Percentiles rank a stretch among this genome's conserved stretches.
Conservation (phyloP, 371 early-diverging fungal species). For the Sporodiniella umbellata region DNA sequence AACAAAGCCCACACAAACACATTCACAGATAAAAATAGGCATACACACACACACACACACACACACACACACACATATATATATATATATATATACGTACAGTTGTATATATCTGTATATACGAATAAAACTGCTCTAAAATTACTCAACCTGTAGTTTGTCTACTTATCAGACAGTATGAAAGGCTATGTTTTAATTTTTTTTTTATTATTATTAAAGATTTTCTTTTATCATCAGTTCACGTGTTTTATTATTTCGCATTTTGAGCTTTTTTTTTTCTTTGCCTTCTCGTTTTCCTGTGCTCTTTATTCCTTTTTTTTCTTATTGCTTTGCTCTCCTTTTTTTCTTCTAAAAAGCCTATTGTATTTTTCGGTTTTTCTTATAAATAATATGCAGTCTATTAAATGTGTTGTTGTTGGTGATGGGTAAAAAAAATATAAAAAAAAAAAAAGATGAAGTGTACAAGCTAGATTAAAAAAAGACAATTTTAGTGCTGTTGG, state of each 20-base stretch:
- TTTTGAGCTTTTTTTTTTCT: not conserved
- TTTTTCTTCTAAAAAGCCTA: not conserved
- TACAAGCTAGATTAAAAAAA: too few relatives aligned
- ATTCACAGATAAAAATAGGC: too few relatives aligned
- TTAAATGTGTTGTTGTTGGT: slow-evolving; percentile 98
- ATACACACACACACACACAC: too few relatives aligned
- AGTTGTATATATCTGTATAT: too few relatives aligned
- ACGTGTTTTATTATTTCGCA: not conserved
- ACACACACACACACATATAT: too few relatives aligned
- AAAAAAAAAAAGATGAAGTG: not conserved
- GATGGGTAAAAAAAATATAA: slow-evolving; percentile 78
- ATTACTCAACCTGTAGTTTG: too few relatives aligned
- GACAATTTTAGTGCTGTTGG: slow-evolving; percentile 74
- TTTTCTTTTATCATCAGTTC: not conserved
- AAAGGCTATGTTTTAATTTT: too few relatives aligned
- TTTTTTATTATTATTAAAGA: too few relatives aligned
- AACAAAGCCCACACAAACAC: too few relatives aligned
- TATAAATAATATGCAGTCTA: slow-evolving; percentile 76
- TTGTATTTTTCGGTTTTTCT: slow-evolving; percentile 1
- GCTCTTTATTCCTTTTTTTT: slow-evolving; percentile 4
- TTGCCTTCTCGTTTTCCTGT: slow-evolving; percentile 1
- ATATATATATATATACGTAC: too few relatives aligned
- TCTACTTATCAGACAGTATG: too few relatives aligned
- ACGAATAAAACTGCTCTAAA: too few relatives aligned
- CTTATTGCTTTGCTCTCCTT: slow-evolving; percentile 9